These are phyloP conservation scores for Lichenothelia convexa DNA, from an alignment of 495 filamentous ascomycete species.

Conservation along the genomic window DNA sequence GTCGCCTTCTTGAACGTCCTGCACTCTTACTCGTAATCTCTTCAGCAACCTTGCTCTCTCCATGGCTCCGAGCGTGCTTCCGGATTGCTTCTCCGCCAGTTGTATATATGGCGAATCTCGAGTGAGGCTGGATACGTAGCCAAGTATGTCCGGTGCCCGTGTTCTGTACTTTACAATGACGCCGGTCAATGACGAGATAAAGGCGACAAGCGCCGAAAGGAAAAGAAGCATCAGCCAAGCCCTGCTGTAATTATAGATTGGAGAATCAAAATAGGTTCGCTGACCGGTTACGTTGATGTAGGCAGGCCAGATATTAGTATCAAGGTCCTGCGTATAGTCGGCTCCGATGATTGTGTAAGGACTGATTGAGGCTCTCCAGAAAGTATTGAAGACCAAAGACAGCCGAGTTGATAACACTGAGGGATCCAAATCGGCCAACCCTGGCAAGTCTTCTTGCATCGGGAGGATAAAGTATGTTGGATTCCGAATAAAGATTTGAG, in stretches of 20 bases:
- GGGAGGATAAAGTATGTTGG: background rate
- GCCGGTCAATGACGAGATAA: background rate
- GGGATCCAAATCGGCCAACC: background rate
- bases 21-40: background rate
- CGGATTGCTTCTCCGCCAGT: background rate
- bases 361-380: background rate
- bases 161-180: background rate
- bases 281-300: background rate
- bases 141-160: background rate
- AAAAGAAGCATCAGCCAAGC: background rate
- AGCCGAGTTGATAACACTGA: background rate
- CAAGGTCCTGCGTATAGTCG: too few species aligned
- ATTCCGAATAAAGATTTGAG: background rate
- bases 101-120: background rate
- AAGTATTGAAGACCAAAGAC: background rate
- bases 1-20: background rate
- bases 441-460: background rate
- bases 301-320: background rate
- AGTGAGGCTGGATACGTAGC: background rate
- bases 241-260: background rate
- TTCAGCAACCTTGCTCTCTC: background rate
- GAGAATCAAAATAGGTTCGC: background rate
- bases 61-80: background rate
- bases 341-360: background rate
- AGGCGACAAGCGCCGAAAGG: background rate